Evolutionary conservation across 106 monocot species (phyloP).

Genomic region (Dendrobium chrysotoxum): DNA sequence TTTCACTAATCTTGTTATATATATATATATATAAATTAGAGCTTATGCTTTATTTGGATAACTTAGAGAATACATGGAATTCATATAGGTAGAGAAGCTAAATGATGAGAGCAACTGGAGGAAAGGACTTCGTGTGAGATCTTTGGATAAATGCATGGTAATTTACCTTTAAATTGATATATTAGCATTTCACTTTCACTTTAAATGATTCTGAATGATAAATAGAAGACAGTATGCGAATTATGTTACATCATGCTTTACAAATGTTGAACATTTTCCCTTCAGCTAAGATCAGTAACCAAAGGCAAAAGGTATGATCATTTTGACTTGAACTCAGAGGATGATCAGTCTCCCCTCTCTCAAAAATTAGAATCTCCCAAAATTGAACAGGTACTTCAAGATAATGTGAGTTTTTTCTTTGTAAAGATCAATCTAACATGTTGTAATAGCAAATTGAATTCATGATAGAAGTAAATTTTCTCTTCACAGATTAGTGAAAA

Average conservation of each 20-base stretch:
- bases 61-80: too few species aligned
- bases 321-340: conserved; percentile 59
- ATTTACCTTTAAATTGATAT: not conserved
- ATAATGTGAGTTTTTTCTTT: conserved; percentile 13
- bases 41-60: too few species aligned
- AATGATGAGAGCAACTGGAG: conserved; percentile 84
- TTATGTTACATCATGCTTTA: not conserved
- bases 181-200: not conserved
- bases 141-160: conserved; percentile 53
- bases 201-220: not conserved
- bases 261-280: not conserved
- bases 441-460: not conserved
- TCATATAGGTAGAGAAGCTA: conserved; percentile 28
- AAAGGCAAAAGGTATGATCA: conserved; percentile 40
- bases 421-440: not conserved
- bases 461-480: not conserved
- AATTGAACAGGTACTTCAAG: conserved; percentile 25
- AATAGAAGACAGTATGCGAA: not conserved
- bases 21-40: too few species aligned
- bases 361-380: conserved; percentile 20
- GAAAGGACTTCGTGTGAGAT: conserved; percentile 64
- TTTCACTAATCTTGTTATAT: not conserved
- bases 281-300: conserved; percentile 69
- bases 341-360: conserved; percentile 43
- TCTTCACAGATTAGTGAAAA: conserved; percentile 24